A percentile compares a stretch with the other conserved stretches of the same genome.
Conservation (phyloP, 1,284 basidiomycete genomes). For the Pascua sp. region DNA sequence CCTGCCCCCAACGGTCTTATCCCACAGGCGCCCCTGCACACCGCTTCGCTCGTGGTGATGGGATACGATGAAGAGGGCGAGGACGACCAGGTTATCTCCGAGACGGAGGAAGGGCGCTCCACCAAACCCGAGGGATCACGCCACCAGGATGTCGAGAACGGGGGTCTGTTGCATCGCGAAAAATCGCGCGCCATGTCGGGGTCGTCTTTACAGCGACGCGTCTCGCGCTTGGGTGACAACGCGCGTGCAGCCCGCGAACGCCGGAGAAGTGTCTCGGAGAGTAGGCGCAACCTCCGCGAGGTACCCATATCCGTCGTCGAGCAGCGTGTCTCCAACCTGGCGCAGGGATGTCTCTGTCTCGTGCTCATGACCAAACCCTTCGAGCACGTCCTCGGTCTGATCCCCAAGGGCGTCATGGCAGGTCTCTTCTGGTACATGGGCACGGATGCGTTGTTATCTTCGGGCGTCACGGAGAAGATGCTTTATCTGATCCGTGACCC, state of each 20-base stretch:
- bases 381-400: slow-evolving; percentile 69
- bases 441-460: slow-evolving; percentile 72
- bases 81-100: slow-evolving; percentile 5
- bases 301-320: slow-evolving; percentile 77
- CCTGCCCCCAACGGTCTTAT: slow-evolving; percentile 92
- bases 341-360: slow-evolving; percentile 71
- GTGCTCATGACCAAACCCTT: slow-evolving; percentile 78
- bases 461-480: slow-evolving; percentile 79
- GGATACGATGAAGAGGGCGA: slow-evolving; percentile 56
- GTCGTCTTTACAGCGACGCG: not conserved
- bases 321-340: slow-evolving; percentile 81
- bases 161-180: too few species aligned
- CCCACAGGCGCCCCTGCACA: slow-evolving; percentile 94
- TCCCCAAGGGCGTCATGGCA: slow-evolving; percentile 61
- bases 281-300: slow-evolving; percentile 53
- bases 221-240: not conserved
- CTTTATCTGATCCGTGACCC: slow-evolving; percentile 77
- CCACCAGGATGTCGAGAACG: not conserved
- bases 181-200: slow-evolving; percentile 1
- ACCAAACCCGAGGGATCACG: not conserved
- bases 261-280: slow-evolving; percentile 11
- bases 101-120: slow-evolving; percentile 7
- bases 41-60: slow-evolving; percentile 76
- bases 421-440: slow-evolving; percentile 75
- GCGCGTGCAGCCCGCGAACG: slow-evolving; percentile 6